Conservation (phyloP, 148 eudicot species). For the Vaccinium macrocarpon region DNA sequence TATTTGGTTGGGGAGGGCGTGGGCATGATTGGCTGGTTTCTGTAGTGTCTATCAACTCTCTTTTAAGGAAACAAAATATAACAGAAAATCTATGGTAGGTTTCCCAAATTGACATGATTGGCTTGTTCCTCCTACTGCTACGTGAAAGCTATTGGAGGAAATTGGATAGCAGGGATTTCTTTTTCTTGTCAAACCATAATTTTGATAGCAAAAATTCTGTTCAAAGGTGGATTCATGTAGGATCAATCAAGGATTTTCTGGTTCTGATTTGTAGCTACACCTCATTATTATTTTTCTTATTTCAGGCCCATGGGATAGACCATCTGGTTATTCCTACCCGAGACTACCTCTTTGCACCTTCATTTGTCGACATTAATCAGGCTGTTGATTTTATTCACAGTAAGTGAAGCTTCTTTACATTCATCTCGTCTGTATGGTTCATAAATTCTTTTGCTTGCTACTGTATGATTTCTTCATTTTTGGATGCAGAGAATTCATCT, state of each 20-base stretch:
- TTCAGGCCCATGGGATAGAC: constrained; percentile 65
- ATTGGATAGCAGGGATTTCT: not conserved
- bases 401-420: constrained; percentile 28
- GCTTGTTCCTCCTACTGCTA: not conserved
- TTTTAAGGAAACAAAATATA: not conserved
- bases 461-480: constrained; percentile 3
- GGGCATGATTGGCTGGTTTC: constrained; percentile 9
- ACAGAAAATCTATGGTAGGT: not conserved
- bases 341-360: constrained; percentile 82
- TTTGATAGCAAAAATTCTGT: not conserved
- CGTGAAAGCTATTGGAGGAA: not conserved
- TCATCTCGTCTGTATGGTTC: not conserved
- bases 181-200: not conserved
- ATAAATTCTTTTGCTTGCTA: constrained; percentile 9
- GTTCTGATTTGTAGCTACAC: constrained; percentile 1
- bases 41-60: constrained; percentile 9
- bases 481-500: constrained; percentile 49
- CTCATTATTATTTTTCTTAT: constrained; percentile 15
- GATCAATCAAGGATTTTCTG: not conserved
- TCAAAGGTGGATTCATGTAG: not conserved
- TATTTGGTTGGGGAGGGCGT: constrained; percentile 4
- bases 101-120: not conserved
- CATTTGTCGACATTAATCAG: constrained; percentile 51
- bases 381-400: constrained; percentile 77
- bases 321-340: constrained; percentile 77